phyloP scores from a whole-genome alignment of 192 early-diverging fungal genomes.

The Chytriomyces sp. region DNA sequence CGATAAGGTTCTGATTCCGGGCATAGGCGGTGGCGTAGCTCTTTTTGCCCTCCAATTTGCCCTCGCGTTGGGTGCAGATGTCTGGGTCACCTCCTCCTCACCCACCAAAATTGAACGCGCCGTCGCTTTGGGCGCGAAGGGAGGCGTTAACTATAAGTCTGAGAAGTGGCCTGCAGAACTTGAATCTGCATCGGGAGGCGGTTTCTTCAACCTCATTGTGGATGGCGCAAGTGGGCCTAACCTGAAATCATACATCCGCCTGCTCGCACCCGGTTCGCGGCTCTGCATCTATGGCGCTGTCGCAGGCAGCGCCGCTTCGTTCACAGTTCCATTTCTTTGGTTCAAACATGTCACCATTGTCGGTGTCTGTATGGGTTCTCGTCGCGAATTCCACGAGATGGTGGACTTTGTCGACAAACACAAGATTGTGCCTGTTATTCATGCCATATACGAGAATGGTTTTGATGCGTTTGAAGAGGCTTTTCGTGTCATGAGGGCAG shows the following conservation, averaged over 20 bases:
- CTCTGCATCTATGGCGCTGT: conserved; percentile 67
- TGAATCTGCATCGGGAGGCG: conserved; percentile 30
- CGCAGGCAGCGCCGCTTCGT: conserved; percentile 41
- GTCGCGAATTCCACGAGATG: conserved; percentile 64
- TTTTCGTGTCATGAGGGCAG: conserved; percentile 35
- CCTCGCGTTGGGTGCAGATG: conserved; percentile 67
- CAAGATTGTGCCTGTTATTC: conserved; percentile 57
- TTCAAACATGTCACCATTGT: conserved; percentile 67
- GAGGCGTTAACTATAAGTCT: conserved; percentile 71
- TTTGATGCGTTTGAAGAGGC: conserved; percentile 24
- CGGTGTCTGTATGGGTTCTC: conserved; percentile 69
- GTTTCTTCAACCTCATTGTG: conserved; percentile 59
- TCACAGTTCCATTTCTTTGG: conserved; percentile 51
- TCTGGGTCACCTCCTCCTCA: conserved; percentile 69
- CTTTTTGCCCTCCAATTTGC: conserved; percentile 68
- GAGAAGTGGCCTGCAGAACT: conserved; percentile 49
- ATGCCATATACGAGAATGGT: conserved; percentile 13
- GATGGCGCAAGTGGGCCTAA: conserved; percentile 69
- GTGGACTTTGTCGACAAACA: conserved; percentile 58
- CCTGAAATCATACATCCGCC: conserved; percentile 38
- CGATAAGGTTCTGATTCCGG: conserved; percentile 65
- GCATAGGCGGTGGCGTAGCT: conserved; percentile 76
- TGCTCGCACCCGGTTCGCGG: conserved; percentile 35
- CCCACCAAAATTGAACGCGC: conserved; percentile 66
- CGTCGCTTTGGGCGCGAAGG: conserved; percentile 62